Percentiles rank a stretch among this genome's conserved stretches.
These are phyloP conservation scores for Vanilla planifolia DNA, from an alignment of 106 monocot genomes.

Conservation along the genomic window DNA sequence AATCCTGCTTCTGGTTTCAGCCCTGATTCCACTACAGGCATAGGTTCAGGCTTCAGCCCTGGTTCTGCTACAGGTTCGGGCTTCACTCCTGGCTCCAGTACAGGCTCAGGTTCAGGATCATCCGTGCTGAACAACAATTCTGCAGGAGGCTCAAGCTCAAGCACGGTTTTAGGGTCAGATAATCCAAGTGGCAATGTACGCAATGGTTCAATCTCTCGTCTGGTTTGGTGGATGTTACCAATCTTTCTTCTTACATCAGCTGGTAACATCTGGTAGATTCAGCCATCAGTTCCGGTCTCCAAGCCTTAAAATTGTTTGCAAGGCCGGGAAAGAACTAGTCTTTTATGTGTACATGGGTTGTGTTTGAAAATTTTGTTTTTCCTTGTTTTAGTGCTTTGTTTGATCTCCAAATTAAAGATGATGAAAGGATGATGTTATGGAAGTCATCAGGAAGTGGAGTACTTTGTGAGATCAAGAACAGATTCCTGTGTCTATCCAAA, in stretches of 20 bases:
- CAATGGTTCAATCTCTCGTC: slow-evolving; percentile 17
- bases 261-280: slow-evolving; percentile 19
- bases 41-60: background rate
- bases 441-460: too few relatives aligned
- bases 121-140: slow-evolving; percentile 36
- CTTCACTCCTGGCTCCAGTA: background rate
- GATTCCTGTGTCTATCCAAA: too few relatives aligned
- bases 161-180: slow-evolving; percentile 45
- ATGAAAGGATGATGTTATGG: too few relatives aligned
- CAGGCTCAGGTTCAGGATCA: slow-evolving; percentile 9
- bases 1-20: slow-evolving; percentile 11
- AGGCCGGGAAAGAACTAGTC: too few relatives aligned
- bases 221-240: slow-evolving; percentile 18
- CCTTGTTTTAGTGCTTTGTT: too few relatives aligned
- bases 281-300: too few relatives aligned
- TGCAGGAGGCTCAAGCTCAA: slow-evolving; percentile 28
- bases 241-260: slow-evolving; percentile 10
- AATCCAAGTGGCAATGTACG: slow-evolving; percentile 27
- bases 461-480: too few relatives aligned
- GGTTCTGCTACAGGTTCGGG: background rate
- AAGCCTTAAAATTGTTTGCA: too few relatives aligned
- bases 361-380: too few relatives aligned
- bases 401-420: too few relatives aligned
- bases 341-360: too few relatives aligned
- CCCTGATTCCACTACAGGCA: slow-evolving; percentile 11